phyloP scores from a whole-genome alignment of 352 stramenopile genomes.

The Blastocystis sp. region DNA sequence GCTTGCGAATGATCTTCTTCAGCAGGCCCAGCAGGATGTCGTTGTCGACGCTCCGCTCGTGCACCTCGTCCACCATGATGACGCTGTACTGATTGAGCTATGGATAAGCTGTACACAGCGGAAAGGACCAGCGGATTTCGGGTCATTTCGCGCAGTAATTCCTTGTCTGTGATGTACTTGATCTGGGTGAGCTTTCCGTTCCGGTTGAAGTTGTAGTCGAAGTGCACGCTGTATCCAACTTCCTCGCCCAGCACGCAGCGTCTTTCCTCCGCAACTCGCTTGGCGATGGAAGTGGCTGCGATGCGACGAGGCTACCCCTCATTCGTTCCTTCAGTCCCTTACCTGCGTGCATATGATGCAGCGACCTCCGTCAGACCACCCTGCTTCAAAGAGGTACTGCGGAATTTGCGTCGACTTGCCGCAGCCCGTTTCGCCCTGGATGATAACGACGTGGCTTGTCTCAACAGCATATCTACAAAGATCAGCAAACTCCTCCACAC shows the following conservation, averaged over 20 bases:
- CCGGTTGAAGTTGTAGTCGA: slow-evolving; percentile 78
- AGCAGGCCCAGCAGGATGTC: slow-evolving; percentile 88
- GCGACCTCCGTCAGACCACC: not conserved
- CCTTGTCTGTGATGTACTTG: slow-evolving; percentile 45
- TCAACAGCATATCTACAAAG: slow-evolving; percentile 51
- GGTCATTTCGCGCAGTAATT: slow-evolving; percentile 37
- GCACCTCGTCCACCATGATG: slow-evolving; percentile 85
- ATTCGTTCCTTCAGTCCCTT: not conserved
- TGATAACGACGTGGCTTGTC: slow-evolving; percentile 47
- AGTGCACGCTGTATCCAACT: slow-evolving; percentile 98
- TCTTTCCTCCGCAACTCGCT: slow-evolving; percentile 36
- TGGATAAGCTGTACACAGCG: not conserved
- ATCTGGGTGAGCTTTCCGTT: slow-evolving; percentile 42
- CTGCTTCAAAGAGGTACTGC: slow-evolving; percentile 57
- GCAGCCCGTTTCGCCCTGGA: slow-evolving; percentile 59
- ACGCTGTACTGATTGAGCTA: slow-evolving; percentile 76
- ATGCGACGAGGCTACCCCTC: slow-evolving; percentile 15
- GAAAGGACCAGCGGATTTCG: slow-evolving; percentile 16
- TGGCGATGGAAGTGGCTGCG: slow-evolving; percentile 27
- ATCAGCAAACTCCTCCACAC: not conserved
- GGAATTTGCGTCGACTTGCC: slow-evolving; percentile 58
- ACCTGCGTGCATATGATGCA: slow-evolving; percentile 39
- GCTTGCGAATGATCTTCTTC: slow-evolving; percentile 88
- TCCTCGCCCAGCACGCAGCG: slow-evolving; percentile 90
- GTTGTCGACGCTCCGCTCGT: slow-evolving; percentile 87